Evolutionary conservation across 2,329 filamentous ascomycete species (phyloP).

Genomic region (Knufia fluminis): DNA sequence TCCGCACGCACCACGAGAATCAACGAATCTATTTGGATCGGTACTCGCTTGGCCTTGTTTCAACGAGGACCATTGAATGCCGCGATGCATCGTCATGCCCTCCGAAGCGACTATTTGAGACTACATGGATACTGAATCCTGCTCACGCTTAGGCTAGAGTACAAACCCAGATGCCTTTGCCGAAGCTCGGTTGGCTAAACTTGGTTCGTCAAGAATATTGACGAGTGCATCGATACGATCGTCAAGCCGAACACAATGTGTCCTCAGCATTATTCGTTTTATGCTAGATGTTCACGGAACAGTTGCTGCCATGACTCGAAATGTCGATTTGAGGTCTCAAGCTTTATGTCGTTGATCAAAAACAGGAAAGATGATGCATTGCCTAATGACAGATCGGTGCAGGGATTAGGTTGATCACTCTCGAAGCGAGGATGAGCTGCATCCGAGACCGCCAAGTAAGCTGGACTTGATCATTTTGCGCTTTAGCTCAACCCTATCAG

Average conservation of each 20-base stretch:
- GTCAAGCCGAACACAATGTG: too few species aligned
- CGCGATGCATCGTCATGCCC: background rate
- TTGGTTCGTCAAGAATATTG: too few species aligned
- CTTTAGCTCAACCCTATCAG: background rate
- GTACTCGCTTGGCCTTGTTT: background rate
- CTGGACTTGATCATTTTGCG: background rate
- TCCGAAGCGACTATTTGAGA: background rate
- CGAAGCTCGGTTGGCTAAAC: background rate
- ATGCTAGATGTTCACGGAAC: too few species aligned
- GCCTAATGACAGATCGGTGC: background rate
- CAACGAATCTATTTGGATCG: background rate
- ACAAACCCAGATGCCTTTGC: background rate
- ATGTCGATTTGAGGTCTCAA: too few species aligned
- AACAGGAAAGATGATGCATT: too few species aligned
- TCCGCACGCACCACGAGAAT: background rate
- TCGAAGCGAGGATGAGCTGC: conserved; percentile 7
- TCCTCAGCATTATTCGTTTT: too few species aligned
- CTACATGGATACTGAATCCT: background rate
- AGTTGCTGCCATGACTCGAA: background rate
- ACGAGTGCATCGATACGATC: too few species aligned
- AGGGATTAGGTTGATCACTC: conserved; percentile 2
- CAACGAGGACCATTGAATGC: background rate
- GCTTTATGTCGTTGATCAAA: too few species aligned
- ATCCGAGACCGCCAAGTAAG: background rate
- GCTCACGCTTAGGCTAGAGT: background rate